These are phyloP conservation scores for Tricholoma terreum DNA, from an alignment of 768 basidiomycete species.

Conservation along the genomic window DNA sequence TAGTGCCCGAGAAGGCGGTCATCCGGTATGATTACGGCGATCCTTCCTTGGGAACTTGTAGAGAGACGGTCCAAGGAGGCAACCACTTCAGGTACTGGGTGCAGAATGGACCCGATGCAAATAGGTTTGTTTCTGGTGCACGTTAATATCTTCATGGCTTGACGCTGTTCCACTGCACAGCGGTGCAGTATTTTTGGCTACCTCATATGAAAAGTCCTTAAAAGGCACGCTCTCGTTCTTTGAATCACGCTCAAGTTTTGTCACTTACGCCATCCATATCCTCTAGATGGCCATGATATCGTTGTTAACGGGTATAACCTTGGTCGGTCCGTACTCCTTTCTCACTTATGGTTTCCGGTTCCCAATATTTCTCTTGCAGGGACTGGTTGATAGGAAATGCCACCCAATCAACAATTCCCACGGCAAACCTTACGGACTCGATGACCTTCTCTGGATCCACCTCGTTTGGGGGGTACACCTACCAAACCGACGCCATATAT, in stretches of 20 bases:
- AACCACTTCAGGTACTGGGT: slow-evolving; percentile 88
- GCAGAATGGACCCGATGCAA: slow-evolving; percentile 62
- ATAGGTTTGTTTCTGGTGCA: slow-evolving; percentile 44
- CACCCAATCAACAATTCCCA: slow-evolving; percentile 50
- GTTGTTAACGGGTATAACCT: slow-evolving; percentile 77
- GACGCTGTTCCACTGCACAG: slow-evolving; percentile 28
- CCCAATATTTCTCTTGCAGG: slow-evolving; percentile 30
- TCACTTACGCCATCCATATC: slow-evolving; percentile 1
- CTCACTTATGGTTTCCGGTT: not conserved
- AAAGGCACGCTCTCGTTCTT: slow-evolving; percentile 39
- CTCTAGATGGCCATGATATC: slow-evolving; percentile 64
- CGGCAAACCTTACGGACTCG: slow-evolving; percentile 49
- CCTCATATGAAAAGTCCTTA: slow-evolving; percentile 70
- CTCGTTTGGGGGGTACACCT: slow-evolving; percentile 65
- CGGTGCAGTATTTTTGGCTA: slow-evolving; percentile 72
- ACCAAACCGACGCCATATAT: slow-evolving; percentile 67
- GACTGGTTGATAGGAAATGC: slow-evolving; percentile 88
- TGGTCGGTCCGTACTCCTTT: slow-evolving; percentile 47
- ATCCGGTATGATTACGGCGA: slow-evolving; percentile 85
- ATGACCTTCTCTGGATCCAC: slow-evolving; percentile 64
- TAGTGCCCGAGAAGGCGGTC: slow-evolving; percentile 81
- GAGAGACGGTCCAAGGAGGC: slow-evolving; percentile 83
- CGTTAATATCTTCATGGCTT: not conserved
- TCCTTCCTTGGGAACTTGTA: slow-evolving; percentile 76
- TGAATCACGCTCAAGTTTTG: not conserved